phyloP scores from a whole-genome alignment of 805 yeast genomes.

The Maudiozyma bulderi region DNA sequence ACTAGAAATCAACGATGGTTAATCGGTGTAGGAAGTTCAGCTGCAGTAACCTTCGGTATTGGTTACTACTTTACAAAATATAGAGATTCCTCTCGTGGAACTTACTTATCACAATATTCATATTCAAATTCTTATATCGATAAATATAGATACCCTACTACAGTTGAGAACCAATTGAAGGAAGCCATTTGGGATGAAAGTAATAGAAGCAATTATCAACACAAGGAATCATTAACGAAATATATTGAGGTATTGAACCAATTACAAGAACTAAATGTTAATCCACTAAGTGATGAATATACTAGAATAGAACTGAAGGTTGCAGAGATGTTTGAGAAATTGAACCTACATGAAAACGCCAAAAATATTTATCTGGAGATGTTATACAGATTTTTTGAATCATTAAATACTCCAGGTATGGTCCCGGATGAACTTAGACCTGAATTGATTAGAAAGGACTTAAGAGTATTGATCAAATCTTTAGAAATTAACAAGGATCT shows the following conservation, averaged over 20 bases:
- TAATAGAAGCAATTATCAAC: conserved; percentile 46
- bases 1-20: background rate
- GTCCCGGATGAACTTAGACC: conserved; percentile 33
- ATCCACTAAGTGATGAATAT: conserved; percentile 62
- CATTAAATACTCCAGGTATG: conserved; percentile 35
- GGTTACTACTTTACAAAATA: conserved; percentile 1
- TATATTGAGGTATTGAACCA: conserved; percentile 61
- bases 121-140: background rate
- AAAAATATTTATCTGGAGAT: conserved; percentile 57
- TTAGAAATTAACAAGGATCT: conserved; percentile 48
- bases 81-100: background rate
- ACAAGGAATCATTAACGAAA: conserved; percentile 54
- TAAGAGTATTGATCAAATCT: conserved; percentile 58
- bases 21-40: background rate
- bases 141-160: conserved; percentile 2
- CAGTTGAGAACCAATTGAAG: conserved; percentile 32
- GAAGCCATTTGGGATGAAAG: conserved; percentile 80
- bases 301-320: conserved; percentile 85
- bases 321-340: conserved; percentile 75
- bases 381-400: conserved; percentile 47
- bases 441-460: conserved; percentile 57
- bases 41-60: background rate
- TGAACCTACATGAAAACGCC: conserved; percentile 56
- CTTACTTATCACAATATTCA: background rate
- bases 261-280: conserved; percentile 33